Base-by-base conservation (phyloP, 441 rosid species). In the Theobroma grandiflorum region DNA sequence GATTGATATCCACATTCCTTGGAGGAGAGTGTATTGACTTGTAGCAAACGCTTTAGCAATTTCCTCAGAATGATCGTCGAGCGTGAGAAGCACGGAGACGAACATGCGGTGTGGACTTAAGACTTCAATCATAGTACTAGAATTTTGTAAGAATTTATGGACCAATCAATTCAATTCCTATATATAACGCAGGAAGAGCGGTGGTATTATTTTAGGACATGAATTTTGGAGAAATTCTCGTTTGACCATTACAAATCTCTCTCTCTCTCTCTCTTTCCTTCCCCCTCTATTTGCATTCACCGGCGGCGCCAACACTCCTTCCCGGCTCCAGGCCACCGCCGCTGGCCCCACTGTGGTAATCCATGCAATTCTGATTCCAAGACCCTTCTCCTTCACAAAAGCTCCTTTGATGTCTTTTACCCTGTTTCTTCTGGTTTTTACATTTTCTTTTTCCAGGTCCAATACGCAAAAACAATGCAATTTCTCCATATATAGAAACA, bases 201-300 rank as follows among this genome's bases (percentile, higher is more conserved):
- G 77, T 49, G 62, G 50, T 2, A 16, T 50, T n/a, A 31, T 26
- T 76, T 33, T 42, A 20, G 4, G 7, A 77, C 74, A 74, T 14
- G 58, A 40, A 78, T 62, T 9, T 77, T 59, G 69, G 74, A 87
- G 88, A 81, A 85, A 87, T 81, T 70, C 83, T 75, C 92, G 89
- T 85, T 82, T 84, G 80, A 84, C 89, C 87, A 79, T 80, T 86
- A 37, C 78, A 82, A 58, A 40, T 35, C 68, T 68, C 18, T 33
- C 53, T 47, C 64, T 76, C 61, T 78, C 20, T 75, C 15, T 55
- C 37, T 40, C 76, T 57, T 52, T 68, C 55, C 8, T 53, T 55
- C 75, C 40, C 83, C 74, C 78, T 75, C 61, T 77, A 76, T 74
- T 75, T 82, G 67, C 75, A 63, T 70, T 77, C 85, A 62, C 86